Conservation (phyloP, 2,329 filamentous ascomycete genomes). For the Trichophyton rubrum region DNA sequence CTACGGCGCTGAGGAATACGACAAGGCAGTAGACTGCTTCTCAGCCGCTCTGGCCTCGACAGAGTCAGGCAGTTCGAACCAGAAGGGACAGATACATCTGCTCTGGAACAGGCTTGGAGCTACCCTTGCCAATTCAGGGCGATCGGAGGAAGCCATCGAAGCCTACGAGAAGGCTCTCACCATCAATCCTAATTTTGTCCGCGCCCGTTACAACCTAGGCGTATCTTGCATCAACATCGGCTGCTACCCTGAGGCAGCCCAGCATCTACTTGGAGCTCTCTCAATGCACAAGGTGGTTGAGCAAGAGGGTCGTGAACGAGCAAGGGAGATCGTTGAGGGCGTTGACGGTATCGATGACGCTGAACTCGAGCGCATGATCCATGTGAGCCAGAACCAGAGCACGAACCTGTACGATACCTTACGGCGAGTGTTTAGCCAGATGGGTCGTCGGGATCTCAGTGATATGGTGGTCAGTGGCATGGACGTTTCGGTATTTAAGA, state of each 20-base stretch:
- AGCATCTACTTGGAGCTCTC: slow-evolving; percentile 80
- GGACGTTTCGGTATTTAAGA: slow-evolving; percentile 77
- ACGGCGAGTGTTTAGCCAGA: slow-evolving; percentile 86
- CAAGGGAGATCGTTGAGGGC: slow-evolving; percentile 63
- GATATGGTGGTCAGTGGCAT: slow-evolving; percentile 82
- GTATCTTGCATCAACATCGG: slow-evolving; percentile 97
- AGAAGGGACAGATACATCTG: slow-evolving; percentile 74
- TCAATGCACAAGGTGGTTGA: slow-evolving; percentile 94
- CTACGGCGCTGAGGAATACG: slow-evolving; percentile 95
- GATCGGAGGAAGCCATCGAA: slow-evolving; percentile 88
- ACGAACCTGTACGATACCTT: slow-evolving; percentile 95
- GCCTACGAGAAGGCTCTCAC: slow-evolving; percentile 88
- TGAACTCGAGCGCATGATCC: slow-evolving; percentile 73
- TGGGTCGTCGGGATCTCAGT: slow-evolving; percentile 77
- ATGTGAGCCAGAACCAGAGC: slow-evolving; percentile 71
- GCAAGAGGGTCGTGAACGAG: slow-evolving; percentile 68
- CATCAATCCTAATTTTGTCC: slow-evolving; percentile 89
- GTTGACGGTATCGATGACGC: slow-evolving; percentile 50
- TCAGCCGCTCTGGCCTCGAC: slow-evolving; percentile 75
- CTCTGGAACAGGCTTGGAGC: slow-evolving; percentile 96
- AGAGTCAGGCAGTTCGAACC: slow-evolving; percentile 72
- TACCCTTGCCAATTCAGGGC: slow-evolving; percentile 86
- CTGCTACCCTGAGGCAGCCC: slow-evolving; percentile 83
- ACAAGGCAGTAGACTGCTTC: slow-evolving; percentile 98
- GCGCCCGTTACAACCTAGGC: slow-evolving; percentile 90